Evolutionary conservation across 2,329 filamentous ascomycete species (phyloP).

Genomic region (Penicillium sp.): DNA sequence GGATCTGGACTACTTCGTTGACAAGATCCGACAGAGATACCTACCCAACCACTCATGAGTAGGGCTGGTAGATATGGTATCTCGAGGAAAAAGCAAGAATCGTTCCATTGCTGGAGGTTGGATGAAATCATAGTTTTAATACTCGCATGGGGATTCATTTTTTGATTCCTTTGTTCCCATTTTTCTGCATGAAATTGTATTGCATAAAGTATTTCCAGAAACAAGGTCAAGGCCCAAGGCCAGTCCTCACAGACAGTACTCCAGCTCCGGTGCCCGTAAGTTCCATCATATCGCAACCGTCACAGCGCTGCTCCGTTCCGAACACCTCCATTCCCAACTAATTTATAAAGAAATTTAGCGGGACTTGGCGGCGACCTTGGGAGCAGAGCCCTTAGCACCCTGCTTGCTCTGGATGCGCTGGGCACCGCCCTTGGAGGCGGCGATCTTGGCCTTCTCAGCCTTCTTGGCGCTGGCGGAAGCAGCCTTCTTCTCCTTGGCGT

Average conservation of each 20-base stretch:
- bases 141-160: constrained; percentile 19
- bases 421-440: constrained; percentile 75
- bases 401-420: constrained; percentile 90
- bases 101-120: constrained; percentile 1
- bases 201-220: constrained; percentile 26
- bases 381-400: constrained; percentile 84
- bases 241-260: constrained; percentile 26
- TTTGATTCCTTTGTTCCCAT: constrained; percentile 27
- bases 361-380: constrained; percentile 81
- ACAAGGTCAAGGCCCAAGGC: constrained; percentile 22
- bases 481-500: constrained; percentile 97
- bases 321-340: constrained; percentile 29
- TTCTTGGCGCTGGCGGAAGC: constrained; percentile 89
- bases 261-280: constrained; percentile 25
- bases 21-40: background rate
- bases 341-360: constrained; percentile 59
- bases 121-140: constrained; percentile 5
- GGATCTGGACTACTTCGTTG: constrained; percentile 4
- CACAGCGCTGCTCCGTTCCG: constrained; percentile 20
- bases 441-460: constrained; percentile 97
- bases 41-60: constrained; percentile 3
- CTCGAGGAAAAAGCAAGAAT: background rate
- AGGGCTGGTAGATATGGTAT: constrained; percentile 1
- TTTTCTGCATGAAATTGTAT: constrained; percentile 24
- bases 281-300: constrained; percentile 29